These are phyloP conservation scores for Phytophthora cactorum DNA, from an alignment of 352 stramenopile species.

Conservation along the genomic window DNA sequence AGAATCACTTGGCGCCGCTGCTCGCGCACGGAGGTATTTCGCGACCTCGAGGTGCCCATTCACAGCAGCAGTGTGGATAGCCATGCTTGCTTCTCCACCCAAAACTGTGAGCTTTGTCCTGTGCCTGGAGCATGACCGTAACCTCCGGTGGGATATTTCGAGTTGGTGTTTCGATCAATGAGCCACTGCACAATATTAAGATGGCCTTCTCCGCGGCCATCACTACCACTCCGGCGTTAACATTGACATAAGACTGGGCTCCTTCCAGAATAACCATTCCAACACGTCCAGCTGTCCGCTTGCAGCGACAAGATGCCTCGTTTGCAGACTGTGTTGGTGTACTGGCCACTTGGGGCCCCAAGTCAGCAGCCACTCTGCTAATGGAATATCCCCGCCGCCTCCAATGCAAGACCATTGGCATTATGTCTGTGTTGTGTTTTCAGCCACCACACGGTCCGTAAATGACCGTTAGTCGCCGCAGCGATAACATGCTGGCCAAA, in stretches of 20 bases:
- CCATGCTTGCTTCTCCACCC: constrained; percentile 7
- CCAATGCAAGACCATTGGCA: neutral
- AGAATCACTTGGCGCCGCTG: neutral
- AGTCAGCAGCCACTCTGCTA: neutral
- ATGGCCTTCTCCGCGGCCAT: neutral
- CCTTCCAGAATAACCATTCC: neutral
- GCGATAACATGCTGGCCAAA: neutral
- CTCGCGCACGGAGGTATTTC: neutral
- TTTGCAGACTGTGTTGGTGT: neutral
- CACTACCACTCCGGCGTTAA: neutral
- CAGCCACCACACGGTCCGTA: neutral
- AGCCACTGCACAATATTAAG: neutral
- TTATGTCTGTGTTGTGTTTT: neutral
- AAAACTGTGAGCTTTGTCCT: neutral
- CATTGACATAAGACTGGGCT: neutral
- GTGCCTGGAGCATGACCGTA: no score
- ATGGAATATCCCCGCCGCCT: neutral
- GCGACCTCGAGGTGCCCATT: constrained; percentile 1
- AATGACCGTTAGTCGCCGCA: neutral
- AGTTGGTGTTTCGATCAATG: neutral
- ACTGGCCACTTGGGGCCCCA: neutral
- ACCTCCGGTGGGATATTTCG: neutral
- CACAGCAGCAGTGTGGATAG: neutral
- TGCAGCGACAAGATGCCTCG: neutral
- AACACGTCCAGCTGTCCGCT: neutral